Conservation (phyloP, 2,329 filamentous ascomycete species). For the Beauveria pseudobassiana region DNA sequence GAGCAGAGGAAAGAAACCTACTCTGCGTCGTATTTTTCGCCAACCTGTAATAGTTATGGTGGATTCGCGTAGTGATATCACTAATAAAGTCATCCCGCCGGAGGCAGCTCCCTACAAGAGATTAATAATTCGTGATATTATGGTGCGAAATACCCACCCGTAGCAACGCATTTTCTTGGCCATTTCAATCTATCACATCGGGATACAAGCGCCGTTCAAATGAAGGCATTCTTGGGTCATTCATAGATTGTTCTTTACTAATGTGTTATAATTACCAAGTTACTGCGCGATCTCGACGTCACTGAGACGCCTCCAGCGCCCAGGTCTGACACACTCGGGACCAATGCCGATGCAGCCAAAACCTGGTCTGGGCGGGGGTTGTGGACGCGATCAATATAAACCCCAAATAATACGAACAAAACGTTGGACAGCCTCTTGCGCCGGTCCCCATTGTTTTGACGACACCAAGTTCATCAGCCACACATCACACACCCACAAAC, state of each 20-base stretch:
- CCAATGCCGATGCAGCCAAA: not conserved
- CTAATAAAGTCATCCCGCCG: no score
- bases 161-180: not conserved
- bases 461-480: not conserved
- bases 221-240: not conserved
- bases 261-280: not conserved
- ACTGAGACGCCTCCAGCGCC: not conserved
- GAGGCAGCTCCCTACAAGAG: not conserved
- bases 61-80: no score
- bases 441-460: not conserved
- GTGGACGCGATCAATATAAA: not conserved
- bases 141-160: no score
- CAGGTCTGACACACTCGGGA: constrained; percentile 1
- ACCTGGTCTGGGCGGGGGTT: not conserved
- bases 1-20: no score
- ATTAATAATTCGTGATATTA: not conserved
- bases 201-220: not conserved
- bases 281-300: constrained; percentile 1
- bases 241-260: not conserved
- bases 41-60: no score
- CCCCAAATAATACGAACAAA: not conserved
- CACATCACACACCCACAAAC: not conserved
- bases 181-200: no score
- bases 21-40: no score
- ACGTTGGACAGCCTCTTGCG: not conserved